Conservation (phyloP, 2,329 filamentous ascomycete genomes). For the Sphaerostilbella broomeana region DNA sequence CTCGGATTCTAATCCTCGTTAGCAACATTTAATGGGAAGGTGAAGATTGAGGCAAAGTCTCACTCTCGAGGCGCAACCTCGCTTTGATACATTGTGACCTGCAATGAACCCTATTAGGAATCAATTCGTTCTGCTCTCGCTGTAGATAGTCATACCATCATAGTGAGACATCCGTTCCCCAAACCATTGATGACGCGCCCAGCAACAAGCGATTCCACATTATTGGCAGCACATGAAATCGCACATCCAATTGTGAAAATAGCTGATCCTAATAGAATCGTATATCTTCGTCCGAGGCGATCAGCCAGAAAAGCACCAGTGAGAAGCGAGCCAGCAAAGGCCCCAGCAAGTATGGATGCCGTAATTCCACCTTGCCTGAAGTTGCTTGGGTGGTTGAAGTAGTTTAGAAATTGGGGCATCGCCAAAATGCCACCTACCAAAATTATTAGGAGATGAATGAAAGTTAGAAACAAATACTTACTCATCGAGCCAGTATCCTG, state of each 20-base stretch:
- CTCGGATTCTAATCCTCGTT: conserved; percentile 28
- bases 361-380: conserved; percentile 13
- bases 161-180: conserved; percentile 10
- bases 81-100: conserved; percentile 12
- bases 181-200: conserved; percentile 12
- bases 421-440: conserved; percentile 8
- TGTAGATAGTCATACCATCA: conserved; percentile 13
- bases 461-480: too few species aligned
- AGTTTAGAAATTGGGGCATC: conserved; percentile 10
- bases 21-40: not conserved
- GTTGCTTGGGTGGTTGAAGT: conserved; percentile 12
- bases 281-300: conserved; percentile 4
- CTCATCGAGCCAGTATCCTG: conserved; percentile 13
- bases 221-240: conserved; percentile 5
- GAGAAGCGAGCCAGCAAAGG: conserved; percentile 10
- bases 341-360: conserved; percentile 9
- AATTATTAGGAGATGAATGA: not conserved
- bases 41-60: not conserved
- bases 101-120: too few species aligned
- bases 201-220: conserved; percentile 10
- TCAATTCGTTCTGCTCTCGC: too few species aligned
- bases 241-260: conserved; percentile 10
- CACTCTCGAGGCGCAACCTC: conserved; percentile 12
- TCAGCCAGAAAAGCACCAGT: conserved; percentile 12
- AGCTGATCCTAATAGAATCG: conserved; percentile 8